A percentile compares a stretch with the other conserved stretches of the same genome.
These are phyloP conservation scores for Auricularia sp. DNA, from an alignment of 768 basidiomycete genomes.

Conservation along the genomic window DNA sequence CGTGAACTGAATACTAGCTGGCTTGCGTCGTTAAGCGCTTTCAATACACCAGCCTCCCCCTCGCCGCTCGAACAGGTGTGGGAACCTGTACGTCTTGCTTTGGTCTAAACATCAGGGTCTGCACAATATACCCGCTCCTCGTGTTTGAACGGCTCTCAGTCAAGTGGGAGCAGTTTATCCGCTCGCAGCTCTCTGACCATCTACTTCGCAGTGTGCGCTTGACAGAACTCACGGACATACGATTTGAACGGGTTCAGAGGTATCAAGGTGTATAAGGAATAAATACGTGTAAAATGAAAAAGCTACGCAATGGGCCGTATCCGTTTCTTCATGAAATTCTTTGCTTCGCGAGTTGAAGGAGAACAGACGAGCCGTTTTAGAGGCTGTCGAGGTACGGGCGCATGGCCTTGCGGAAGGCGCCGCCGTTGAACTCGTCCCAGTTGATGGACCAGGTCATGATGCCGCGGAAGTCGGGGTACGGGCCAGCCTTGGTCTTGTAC, in stretches of 20 bases:
- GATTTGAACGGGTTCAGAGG: background rate
- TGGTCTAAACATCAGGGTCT: too few species aligned
- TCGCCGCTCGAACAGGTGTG: too few species aligned
- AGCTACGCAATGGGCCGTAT: background rate
- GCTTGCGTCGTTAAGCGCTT: too few species aligned
- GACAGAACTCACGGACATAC: too few species aligned
- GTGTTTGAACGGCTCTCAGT: too few species aligned
- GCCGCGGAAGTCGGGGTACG: background rate
- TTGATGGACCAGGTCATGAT: slow-evolving; percentile 2
- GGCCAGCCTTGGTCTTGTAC: background rate
- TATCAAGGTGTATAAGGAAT: background rate
- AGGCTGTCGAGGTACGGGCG: slow-evolving; percentile 1
- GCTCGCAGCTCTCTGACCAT: too few species aligned
- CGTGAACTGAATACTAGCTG: too few species aligned
- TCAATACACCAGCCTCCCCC: too few species aligned
- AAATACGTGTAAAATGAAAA: background rate
- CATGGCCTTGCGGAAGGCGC: background rate
- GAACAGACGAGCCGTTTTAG: background rate
- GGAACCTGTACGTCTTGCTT: too few species aligned
- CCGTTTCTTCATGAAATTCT: background rate
- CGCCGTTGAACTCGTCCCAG: slow-evolving; percentile 1
- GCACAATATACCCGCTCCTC: too few species aligned
- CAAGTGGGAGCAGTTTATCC: too few species aligned
- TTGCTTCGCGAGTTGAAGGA: background rate
- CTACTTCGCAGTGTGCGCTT: too few species aligned